Base-by-base conservation (phyloP, 306 rosid species). In the Comarum palustre region DNA sequence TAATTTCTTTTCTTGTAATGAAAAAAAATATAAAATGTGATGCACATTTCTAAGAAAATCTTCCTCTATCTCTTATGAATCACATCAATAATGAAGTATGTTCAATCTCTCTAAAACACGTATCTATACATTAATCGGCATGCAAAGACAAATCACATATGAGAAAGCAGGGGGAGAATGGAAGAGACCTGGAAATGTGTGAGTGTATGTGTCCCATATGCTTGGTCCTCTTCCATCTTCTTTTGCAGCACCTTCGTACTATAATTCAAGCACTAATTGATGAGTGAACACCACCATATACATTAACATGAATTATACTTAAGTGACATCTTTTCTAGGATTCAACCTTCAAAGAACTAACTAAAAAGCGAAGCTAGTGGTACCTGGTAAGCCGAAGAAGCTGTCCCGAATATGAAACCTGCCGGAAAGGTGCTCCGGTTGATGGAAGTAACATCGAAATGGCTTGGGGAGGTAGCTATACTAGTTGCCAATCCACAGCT, bases 171-270 rank as follows among this genome's bases (percentile, higher is more conserved):
- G 10, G n/a, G 20, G 29, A 14, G 10, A 60, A 2, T 0, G 36
- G 20, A 14, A 31, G 20, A 59, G 11, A 84, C 86, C 84, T 68
- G 88, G 79, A 50, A 59, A 39, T 42, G 72, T 55, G 63, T 87
- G 95, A 2, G 87, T 81, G 83, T 55, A 89, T 16, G 82, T 66
- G 78, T 89, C 95, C 92, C 92, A 89, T 39, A 87, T 73, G 71
- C 88, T 85, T 52, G 90, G 74, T 41, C 83, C 87, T 73, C 77
- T 82, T 0, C 95, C 95, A 42, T 72, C 87, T 62, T 83, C 82
- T 46, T 61, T 78, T 38, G 84, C 87, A 50, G 83, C 91, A 62
- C 96, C 96, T 84, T 90, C 90, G 6, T 81, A 87, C 91, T 89
- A 67, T 7, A 73, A 27, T 48, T 7, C 38, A 22, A 34, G 62